phyloP scores from a whole-genome alignment of 1,284 basidiomycete species.

The Amylostereum areolatum region DNA sequence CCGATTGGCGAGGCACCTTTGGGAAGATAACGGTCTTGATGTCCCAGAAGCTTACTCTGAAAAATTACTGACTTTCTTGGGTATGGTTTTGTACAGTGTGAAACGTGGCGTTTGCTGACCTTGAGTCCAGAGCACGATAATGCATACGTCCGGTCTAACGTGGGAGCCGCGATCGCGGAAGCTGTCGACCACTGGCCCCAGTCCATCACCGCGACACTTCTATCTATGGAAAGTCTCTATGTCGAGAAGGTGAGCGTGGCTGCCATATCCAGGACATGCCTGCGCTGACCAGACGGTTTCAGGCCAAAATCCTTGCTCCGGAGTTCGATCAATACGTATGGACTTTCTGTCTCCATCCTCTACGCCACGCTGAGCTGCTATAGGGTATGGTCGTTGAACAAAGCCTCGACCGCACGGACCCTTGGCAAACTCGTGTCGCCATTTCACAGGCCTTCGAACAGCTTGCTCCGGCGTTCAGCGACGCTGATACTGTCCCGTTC shows the following conservation, averaged over 20 bases:
- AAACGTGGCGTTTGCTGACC: background rate
- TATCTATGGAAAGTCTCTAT: conserved; percentile 67
- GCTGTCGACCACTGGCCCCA: conserved; percentile 74
- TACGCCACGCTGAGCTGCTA: background rate
- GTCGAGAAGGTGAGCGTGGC: conserved; percentile 60
- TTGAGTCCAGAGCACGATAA: conserved; percentile 64
- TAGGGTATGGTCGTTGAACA: conserved; percentile 93
- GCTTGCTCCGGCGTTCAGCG: conserved; percentile 64
- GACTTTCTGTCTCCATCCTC: conserved; percentile 11
- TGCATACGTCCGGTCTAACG: conserved; percentile 73
- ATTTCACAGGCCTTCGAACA: conserved; percentile 68
- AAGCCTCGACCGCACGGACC: conserved; percentile 88
- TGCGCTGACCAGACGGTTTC: background rate
- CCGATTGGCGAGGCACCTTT: conserved; percentile 75
- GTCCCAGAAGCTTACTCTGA: conserved; percentile 71
- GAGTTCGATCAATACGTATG: conserved; percentile 87
- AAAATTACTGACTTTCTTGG: conserved; percentile 65
- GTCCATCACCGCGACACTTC: conserved; percentile 44
- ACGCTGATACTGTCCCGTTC: conserved; percentile 68
- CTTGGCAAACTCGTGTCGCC: conserved; percentile 83
- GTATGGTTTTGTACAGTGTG: conserved; percentile 33
- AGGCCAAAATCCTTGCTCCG: conserved; percentile 81
- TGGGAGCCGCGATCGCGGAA: conserved; percentile 75
- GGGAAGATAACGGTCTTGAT: conserved; percentile 97
- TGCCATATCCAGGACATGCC: background rate